Base-by-base conservation (phyloP, 2,329 filamentous ascomycete genomes). In the Diaporthe sp. region DNA sequence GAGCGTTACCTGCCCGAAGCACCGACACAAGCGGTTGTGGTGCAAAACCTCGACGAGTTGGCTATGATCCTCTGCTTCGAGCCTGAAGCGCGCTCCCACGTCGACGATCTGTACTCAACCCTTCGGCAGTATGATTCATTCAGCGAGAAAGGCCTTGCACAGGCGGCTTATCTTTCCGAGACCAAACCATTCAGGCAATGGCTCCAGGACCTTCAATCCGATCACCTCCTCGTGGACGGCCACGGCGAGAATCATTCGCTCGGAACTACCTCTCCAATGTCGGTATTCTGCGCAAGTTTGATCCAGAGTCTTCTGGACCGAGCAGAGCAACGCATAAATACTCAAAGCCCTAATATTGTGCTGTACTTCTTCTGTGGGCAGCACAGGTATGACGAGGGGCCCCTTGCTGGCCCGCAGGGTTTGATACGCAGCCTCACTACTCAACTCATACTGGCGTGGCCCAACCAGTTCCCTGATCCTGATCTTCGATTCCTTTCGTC, bases 341-440 rank as follows among this genome's bases (percentile, higher is more conserved):
- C 4, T 19, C 4, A 10, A 2, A 12, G 5, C 7, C 25, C 15
- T 3, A 28, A 53, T 12, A 53, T 62, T 3, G 73, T 71, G 25
- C 42, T 75, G 15, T 70, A 74, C 62, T 71, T 61, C 31, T 71
- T 74, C n/a, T 74, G 73, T 28, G 73, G 73, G 1, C 62, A 49
- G 25, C 73, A 74, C 6, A 6, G 39, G 6, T n/a, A 51, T 51
- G 44, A 39, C 7, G 9, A 71, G 12, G 73, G 55, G 4, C 17
- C 34, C 13, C 42, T 71, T 12, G 25, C 12, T 4, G 73, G 73
- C 2, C 73, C 73, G 1, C 39, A 58, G 22, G 62, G 53, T 1
- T 31, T 74, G 37, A 71, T 74, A 2, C 17, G 62, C 39, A 71
- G 73, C 17, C 55, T 74, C n/a, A 46, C 55, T 1, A 44, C 31